These are phyloP conservation scores for Tetraselmis striata DNA, from an alignment of 139 green algal species.

Conservation along the genomic window DNA sequence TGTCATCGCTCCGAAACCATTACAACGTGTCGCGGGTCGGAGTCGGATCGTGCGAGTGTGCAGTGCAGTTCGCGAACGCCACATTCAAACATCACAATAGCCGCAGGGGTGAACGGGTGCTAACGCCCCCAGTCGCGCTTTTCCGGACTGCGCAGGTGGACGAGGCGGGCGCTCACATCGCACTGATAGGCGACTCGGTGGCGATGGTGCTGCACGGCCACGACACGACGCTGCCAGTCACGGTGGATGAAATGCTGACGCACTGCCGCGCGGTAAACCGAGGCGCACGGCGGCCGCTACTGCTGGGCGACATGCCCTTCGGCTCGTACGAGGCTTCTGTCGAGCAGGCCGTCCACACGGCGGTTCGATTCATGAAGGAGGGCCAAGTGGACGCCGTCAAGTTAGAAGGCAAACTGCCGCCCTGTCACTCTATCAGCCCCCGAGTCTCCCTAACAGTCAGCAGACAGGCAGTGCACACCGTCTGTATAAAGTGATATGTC, in stretches of 20 bases:
- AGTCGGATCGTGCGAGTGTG: too few species aligned
- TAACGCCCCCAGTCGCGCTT: too few species aligned
- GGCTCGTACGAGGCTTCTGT: slow-evolving; percentile 75
- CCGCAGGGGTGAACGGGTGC: too few species aligned
- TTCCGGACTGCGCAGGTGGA: slow-evolving; percentile 75
- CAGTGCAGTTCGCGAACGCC: too few species aligned
- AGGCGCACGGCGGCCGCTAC: slow-evolving; percentile 63
- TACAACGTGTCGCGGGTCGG: too few species aligned
- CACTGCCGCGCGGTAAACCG: slow-evolving; percentile 84
- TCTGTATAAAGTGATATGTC: too few species aligned
- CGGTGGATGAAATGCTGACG: slow-evolving; percentile 92
- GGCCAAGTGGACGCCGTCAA: slow-evolving; percentile 95
- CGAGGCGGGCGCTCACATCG: slow-evolving; percentile 81
- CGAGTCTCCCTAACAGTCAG: too few species aligned
- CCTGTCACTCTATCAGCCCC: too few species aligned
- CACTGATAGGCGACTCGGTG: slow-evolving; percentile 90
- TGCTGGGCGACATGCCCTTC: slow-evolving; percentile 88
- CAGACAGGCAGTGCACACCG: too few species aligned
- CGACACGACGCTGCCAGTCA: slow-evolving; percentile 97
- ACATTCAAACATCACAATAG: too few species aligned
- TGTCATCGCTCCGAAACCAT: too few species aligned
- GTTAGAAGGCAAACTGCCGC: slow-evolving; percentile 87
- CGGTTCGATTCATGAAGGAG: slow-evolving; percentile 92
- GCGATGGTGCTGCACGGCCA: slow-evolving; percentile 99
- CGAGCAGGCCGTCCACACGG: slow-evolving; percentile 58